These are phyloP conservation scores for Crataegus laevigata DNA, from an alignment of 306 rosid species.

Conservation along the genomic window DNA sequence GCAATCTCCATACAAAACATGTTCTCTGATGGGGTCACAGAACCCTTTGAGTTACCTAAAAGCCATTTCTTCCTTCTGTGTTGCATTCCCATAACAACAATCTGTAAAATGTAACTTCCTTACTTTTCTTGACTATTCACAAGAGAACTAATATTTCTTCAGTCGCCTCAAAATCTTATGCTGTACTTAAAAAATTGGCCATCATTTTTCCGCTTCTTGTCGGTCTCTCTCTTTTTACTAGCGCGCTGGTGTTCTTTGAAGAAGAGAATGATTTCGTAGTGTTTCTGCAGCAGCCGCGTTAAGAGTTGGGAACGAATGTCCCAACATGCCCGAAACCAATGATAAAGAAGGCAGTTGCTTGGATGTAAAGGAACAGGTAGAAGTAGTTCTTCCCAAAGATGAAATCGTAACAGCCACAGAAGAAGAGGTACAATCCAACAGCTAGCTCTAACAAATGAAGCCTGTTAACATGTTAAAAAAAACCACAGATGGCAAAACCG, in stretches of 20 bases:
- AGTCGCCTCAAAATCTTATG: slow-evolving; percentile 36
- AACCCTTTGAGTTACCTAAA: slow-evolving; percentile 15
- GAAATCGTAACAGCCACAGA: slow-evolving; percentile 58
- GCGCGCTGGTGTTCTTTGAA: slow-evolving; percentile 18
- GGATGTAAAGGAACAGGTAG: slow-evolving; percentile 61
- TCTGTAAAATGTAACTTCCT: slow-evolving; percentile 26
- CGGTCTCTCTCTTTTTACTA: slow-evolving; percentile 18
- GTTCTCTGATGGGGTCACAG: not conserved
- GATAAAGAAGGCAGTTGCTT: slow-evolving; percentile 64
- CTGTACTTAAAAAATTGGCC: slow-evolving; percentile 35
- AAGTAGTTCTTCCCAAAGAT: slow-evolving; percentile 56
- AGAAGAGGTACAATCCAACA: slow-evolving; percentile 61
- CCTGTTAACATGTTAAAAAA: slow-evolving; percentile 25
- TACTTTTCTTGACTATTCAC: slow-evolving; percentile 47
- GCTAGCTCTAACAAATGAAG: slow-evolving; percentile 58
- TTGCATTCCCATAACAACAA: slow-evolving; percentile 29
- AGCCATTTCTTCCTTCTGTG: slow-evolving; percentile 10
- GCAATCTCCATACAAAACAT: slow-evolving; percentile 29
- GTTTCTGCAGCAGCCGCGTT: slow-evolving; percentile 11
- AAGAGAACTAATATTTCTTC: slow-evolving; percentile 33
- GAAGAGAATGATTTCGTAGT: slow-evolving; percentile 15
- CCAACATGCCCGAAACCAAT: slow-evolving; percentile 79
- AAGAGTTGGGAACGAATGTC: slow-evolving; percentile 61
- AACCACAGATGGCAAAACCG: not conserved
- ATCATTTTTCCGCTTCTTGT: slow-evolving; percentile 10